Percentiles rank a stretch among this genome's conserved stretches.
phyloP scores from a whole-genome alignment of 2,329 filamentous ascomycete genomes.

The Acrocalymma vagum region DNA sequence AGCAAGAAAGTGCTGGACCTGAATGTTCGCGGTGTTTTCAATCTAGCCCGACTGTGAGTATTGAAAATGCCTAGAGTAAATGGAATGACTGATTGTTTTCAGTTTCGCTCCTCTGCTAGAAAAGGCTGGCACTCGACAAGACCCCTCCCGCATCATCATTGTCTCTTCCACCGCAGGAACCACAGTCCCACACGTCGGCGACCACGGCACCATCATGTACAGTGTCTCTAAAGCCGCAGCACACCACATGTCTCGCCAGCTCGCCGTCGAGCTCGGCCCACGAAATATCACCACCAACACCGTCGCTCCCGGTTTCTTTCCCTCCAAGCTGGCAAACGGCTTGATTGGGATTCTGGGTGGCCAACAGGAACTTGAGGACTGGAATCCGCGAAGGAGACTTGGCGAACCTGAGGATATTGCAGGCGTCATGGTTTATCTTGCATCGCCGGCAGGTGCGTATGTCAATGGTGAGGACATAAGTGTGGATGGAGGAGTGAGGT shows the following conservation, averaged over 20 bases:
- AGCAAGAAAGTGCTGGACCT: constrained; percentile 49
- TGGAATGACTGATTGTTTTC: constrained; percentile 3
- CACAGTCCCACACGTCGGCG: constrained; percentile 47
- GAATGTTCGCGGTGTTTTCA: constrained; percentile 52
- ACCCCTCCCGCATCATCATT: constrained; percentile 50
- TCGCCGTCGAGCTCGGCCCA: constrained; percentile 50
- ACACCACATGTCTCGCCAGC: constrained; percentile 47
- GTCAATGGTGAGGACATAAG: constrained; percentile 44
- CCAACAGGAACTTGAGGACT: constrained; percentile 49
- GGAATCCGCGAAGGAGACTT: constrained; percentile 41
- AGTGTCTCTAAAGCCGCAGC: constrained; percentile 51
- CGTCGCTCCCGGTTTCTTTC: constrained; percentile 51
- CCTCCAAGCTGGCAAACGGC: constrained; percentile 46
- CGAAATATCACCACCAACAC: constrained; percentile 50
- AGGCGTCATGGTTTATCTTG: constrained; percentile 46
- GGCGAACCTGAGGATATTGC: constrained; percentile 48
- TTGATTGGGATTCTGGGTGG: constrained; percentile 49
- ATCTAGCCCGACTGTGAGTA: constrained; percentile 45
- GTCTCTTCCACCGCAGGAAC: constrained; percentile 46
- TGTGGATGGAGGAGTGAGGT: constrained; percentile 41
- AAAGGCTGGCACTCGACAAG: constrained; percentile 34
- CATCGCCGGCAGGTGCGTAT: constrained; percentile 36
- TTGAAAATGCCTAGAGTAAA: not conserved
- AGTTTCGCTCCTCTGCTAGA: constrained; percentile 48
- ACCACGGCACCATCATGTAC: constrained; percentile 51